These are phyloP conservation scores for Suillus fuscotomentosus DNA, from an alignment of 768 basidiomycete genomes.

Conservation along the genomic window DNA sequence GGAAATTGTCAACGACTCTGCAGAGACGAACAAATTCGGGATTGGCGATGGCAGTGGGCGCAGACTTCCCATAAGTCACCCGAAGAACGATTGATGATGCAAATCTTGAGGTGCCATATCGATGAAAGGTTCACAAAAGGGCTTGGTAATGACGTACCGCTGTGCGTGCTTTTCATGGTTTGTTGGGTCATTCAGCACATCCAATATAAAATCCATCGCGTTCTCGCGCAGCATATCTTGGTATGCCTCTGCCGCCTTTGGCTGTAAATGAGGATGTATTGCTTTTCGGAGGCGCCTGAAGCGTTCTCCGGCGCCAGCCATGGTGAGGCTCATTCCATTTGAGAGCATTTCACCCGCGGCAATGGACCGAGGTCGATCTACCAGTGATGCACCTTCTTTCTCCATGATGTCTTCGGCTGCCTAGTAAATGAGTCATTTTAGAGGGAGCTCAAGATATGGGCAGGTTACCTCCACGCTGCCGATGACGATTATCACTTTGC, in stretches of 20 bases:
- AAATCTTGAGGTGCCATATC: background rate
- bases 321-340: too few relatives aligned
- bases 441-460: too few relatives aligned
- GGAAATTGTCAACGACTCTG: background rate
- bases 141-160: slow-evolving; percentile 10
- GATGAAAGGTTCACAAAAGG: background rate
- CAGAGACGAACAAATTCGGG: background rate
- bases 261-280: background rate
- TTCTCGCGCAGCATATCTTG: slow-evolving; percentile 39
- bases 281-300: background rate
- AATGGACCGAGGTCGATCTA: too few relatives aligned
- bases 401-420: too few relatives aligned
- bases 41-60: background rate
- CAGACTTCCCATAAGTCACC: background rate
- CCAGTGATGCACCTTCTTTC: too few relatives aligned
- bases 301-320: background rate
- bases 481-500: too few relatives aligned
- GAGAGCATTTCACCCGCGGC: too few relatives aligned
- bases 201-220: slow-evolving; percentile 14
- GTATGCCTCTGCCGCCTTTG: background rate
- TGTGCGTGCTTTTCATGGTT: slow-evolving; percentile 10
- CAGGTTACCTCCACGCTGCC: too few relatives aligned
- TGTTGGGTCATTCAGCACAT: slow-evolving; percentile 18
- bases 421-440: too few relatives aligned
- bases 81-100: background rate